A percentile compares a stretch with the other conserved stretches of the same genome.
phyloP scores from a whole-genome alignment of 257 asterid genomes.

The Coffea canephora region DNA sequence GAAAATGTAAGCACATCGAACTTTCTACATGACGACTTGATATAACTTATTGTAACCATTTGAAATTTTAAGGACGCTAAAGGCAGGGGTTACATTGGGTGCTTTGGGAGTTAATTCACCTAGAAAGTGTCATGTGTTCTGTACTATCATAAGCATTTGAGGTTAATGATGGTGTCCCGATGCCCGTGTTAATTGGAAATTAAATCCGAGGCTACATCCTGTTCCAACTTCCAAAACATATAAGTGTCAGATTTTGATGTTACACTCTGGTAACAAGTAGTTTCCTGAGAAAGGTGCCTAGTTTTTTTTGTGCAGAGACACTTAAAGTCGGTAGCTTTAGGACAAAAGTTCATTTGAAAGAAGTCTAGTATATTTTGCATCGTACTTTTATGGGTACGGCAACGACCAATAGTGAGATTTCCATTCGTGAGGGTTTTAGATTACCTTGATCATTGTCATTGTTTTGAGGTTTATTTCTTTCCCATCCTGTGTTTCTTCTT shows the following conservation, averaged over 20 bases:
- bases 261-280: not conserved
- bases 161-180: not conserved
- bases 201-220: not conserved
- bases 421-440: not conserved
- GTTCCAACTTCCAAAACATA: not conserved
- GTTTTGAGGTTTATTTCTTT: not conserved
- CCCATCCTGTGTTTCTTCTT: not conserved
- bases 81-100: no score
- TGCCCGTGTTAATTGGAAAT: not conserved
- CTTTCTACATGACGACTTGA: no score
- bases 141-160: not conserved
- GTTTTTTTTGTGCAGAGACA: not conserved
- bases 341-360: not conserved
- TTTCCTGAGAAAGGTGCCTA: not conserved
- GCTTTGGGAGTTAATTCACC: not conserved
- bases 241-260: not conserved
- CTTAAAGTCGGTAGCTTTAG: not conserved
- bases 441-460: not conserved
- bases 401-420: not conserved
- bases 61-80: not conserved
- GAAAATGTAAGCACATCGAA: conserved; percentile 51
- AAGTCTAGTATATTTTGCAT: not conserved
- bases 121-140: not conserved
- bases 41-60: not conserved
- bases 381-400: not conserved